phyloP scores from a whole-genome alignment of 345 rosid genomes.

The Eucalyptus caleyi region DNA sequence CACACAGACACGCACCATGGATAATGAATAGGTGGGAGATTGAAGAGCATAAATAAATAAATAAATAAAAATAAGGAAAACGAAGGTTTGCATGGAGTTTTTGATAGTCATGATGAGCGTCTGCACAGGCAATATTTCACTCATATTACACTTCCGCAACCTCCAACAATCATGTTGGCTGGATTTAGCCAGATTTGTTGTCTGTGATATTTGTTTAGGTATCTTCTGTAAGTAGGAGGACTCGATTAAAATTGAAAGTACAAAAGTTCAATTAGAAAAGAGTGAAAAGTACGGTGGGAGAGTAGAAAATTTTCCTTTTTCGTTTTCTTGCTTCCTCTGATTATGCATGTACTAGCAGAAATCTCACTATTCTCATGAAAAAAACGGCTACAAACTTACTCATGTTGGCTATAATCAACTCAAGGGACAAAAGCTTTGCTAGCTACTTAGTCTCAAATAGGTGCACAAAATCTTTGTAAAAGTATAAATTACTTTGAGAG shows the following conservation, averaged over 20 bases:
- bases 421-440: too few relatives aligned
- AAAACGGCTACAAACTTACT: neutral
- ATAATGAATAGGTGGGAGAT: neutral
- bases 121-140: neutral
- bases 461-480: neutral
- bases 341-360: neutral
- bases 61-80: neutral
- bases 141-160: neutral
- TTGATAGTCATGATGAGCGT: neutral
- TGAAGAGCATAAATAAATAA: neutral
- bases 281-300: neutral
- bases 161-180: neutral
- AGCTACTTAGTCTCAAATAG: neutral
- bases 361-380: neutral
- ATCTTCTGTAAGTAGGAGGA: neutral
- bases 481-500: neutral
- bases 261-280: neutral
- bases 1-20: neutral
- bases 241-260: neutral
- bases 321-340: neutral
- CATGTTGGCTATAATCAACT: too few relatives aligned
- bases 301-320: neutral
- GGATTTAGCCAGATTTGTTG: neutral
- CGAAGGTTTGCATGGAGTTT: neutral
- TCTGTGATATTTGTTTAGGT: fast-evolving